Conservation (phyloP, 768 basidiomycete genomes). For the Russula sp. region DNA sequence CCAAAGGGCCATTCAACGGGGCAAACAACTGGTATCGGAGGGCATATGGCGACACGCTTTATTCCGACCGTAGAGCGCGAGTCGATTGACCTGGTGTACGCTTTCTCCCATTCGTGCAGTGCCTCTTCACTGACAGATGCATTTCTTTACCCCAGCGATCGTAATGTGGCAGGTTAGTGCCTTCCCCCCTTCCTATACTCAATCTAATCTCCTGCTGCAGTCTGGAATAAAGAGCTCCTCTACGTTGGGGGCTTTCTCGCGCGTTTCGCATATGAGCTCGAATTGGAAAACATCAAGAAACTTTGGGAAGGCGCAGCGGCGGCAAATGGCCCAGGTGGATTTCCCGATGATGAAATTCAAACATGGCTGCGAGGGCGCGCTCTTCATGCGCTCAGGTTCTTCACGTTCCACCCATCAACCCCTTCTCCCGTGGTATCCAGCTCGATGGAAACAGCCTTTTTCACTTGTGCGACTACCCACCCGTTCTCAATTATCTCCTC, state of each 20-base stretch:
- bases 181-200: background rate
- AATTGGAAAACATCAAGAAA: slow-evolving; percentile 55
- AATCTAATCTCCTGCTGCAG: slow-evolving; percentile 32
- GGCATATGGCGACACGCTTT: slow-evolving; percentile 72
- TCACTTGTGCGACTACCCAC: slow-evolving; percentile 46
- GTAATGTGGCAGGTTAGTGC: slow-evolving; percentile 63
- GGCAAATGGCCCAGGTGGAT: slow-evolving; percentile 25
- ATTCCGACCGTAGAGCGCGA: slow-evolving; percentile 97
- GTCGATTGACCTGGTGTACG: slow-evolving; percentile 81
- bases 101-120: background rate
- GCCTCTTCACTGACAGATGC: slow-evolving; percentile 1
- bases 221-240: slow-evolving; percentile 89
- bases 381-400: slow-evolving; percentile 81
- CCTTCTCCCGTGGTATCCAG: slow-evolving; percentile 75
- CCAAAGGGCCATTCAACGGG: slow-evolving; percentile 79
- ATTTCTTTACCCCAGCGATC: slow-evolving; percentile 47
- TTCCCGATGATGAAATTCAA: slow-evolving; percentile 38
- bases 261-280: slow-evolving; percentile 79
- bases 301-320: slow-evolving; percentile 51
- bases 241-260: slow-evolving; percentile 78
- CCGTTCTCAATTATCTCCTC: slow-evolving; percentile 71
- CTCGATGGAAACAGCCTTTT: slow-evolving; percentile 73
- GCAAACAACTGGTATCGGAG: slow-evolving; percentile 82
- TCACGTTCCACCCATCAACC: slow-evolving; percentile 83
- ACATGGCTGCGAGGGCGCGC: slow-evolving; percentile 52